Evolutionary conservation across 768 basidiomycete genomes (phyloP), one percentile per base, ranked within the genome.

Genomic region (Termitomyces sp.): DNA sequence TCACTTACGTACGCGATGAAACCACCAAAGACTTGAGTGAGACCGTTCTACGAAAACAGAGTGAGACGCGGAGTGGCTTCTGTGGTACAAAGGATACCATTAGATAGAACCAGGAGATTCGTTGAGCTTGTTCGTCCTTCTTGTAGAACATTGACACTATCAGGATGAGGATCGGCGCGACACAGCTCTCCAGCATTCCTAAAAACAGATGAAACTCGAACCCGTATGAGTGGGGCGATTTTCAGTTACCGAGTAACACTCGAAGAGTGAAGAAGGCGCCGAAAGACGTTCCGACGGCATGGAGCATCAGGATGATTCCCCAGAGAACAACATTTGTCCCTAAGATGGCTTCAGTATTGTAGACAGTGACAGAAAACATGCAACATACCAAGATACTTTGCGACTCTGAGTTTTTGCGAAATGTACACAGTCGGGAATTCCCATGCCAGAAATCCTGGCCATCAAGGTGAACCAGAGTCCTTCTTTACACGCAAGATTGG

Each of bases 111-210:
- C 81, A 85, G 4, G 82, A 80, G 18, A 87, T 82, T 7, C 85
- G 77, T 18, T 73, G 77, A 0, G 82, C 84, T 74, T 87, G 85
- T 63, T 87, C 86, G 53, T 84, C 74, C 70, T 86, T 87, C 74
- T 82, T 84, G 71, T 86, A 87, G 66, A 86, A 87, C 81, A 86
- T 84, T 10, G 83, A 80, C 44, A 86, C 78, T 41, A 87, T 78
- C 54, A 86, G 70, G 68, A 88, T 82, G 36, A 87, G 72, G 63
- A 78, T 82, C 0, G 86, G 86, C 5, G 83, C 79, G 14, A 87
- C 86, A 64, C 85, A 86, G 61, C 78, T 79, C 68, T 88, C 86
- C 65, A 82, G 82, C 86, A 87, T 85, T 41, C 85, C 85, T 86
- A 36, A 1, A 49, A 20, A 51, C 4, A 9, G 43, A 28, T 9